Evolutionary conservation across 169 alveolate species (phyloP).

Genomic region (Cyclospora cayetanensis): DNA sequence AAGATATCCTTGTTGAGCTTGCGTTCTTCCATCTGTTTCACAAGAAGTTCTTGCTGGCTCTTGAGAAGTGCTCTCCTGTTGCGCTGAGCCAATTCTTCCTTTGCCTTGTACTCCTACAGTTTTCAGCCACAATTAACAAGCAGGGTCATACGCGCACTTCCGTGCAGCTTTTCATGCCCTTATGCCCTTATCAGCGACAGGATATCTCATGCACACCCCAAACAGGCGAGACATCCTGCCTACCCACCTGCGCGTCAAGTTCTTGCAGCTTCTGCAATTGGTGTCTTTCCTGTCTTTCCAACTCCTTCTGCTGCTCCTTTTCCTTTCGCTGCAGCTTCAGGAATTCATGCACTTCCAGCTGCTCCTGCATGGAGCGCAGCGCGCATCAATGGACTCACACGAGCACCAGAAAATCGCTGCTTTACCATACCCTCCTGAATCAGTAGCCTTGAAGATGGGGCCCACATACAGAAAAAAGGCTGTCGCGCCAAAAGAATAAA

Average conservation of each 20-base stretch:
- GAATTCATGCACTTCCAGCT: constrained; percentile 39
- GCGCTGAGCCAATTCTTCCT: constrained; percentile 47
- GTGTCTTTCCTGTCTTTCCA: constrained; percentile 48
- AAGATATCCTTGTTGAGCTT: constrained; percentile 56
- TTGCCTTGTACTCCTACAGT: constrained; percentile 28
- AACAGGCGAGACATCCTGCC: no score
- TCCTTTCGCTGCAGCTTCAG: constrained; percentile 40
- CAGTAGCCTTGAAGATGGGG: no score
- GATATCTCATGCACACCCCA: no score
- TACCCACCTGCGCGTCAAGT: constrained; percentile 49
- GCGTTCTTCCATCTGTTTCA: constrained; percentile 57
- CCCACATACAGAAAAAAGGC: no score
- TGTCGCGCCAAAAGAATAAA: no score
- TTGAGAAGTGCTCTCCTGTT: constrained; percentile 41
- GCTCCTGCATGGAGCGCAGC: constrained; percentile 39
- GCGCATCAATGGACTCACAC: no score
- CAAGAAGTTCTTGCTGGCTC: constrained; percentile 58
- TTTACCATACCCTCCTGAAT: no score
- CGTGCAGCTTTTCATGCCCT: neutral
- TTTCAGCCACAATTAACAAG: neutral
- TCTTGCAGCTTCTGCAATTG: constrained; percentile 38
- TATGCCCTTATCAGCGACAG: no score
- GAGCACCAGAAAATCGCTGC: no score
- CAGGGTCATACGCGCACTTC: neutral
- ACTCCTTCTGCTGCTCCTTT: neutral